A percentile compares a stretch with the other conserved stretches of the same genome.
Evolutionary conservation across 2,329 filamentous ascomycete species (phyloP).

Genomic region (Ophiosphaerella herpotricha): DNA sequence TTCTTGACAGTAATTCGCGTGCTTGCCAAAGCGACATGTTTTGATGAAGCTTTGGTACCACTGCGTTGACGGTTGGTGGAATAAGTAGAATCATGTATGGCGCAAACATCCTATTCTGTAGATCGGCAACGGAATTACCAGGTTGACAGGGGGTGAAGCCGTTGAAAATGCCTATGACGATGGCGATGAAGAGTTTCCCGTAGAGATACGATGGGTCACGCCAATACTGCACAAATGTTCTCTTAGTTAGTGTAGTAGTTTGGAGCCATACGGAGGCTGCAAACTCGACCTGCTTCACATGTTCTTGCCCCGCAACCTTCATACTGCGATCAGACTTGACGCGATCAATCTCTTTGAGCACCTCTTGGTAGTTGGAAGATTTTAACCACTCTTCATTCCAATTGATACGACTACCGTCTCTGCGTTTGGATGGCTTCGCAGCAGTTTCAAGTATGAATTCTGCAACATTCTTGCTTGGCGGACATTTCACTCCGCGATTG

Average conservation of each 20-base stretch:
- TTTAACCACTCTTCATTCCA: slow-evolving; percentile 78
- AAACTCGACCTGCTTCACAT: slow-evolving; percentile 58
- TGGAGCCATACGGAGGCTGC: slow-evolving; percentile 68
- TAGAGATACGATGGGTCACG: slow-evolving; percentile 77
- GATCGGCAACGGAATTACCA: slow-evolving; percentile 66
- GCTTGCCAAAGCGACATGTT: slow-evolving; percentile 75
- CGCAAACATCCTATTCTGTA: slow-evolving; percentile 81
- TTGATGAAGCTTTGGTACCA: slow-evolving; percentile 77
- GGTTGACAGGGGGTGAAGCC: slow-evolving; percentile 78
- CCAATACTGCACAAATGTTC: slow-evolving; percentile 76
- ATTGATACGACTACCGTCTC: slow-evolving; percentile 63
- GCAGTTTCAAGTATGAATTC: slow-evolving; percentile 71
- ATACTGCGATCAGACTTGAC: slow-evolving; percentile 64
- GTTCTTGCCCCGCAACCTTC: slow-evolving; percentile 38
- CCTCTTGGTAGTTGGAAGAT: slow-evolving; percentile 63
- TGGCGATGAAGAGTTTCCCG: slow-evolving; percentile 73
- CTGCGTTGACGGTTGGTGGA: slow-evolving; percentile 71
- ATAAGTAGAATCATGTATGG: slow-evolving; percentile 63
- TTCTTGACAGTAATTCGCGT: slow-evolving; percentile 72
- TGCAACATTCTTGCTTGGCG: slow-evolving; percentile 67
- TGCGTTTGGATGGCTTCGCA: slow-evolving; percentile 59
- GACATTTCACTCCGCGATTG: slow-evolving; percentile 67
- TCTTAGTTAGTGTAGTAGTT: slow-evolving; percentile 68
- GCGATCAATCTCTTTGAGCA: slow-evolving; percentile 68
- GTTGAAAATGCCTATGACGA: slow-evolving; percentile 77